Base-by-base conservation (phyloP, 176 grass and related monocot species). In the Oryza nivara region DNA sequence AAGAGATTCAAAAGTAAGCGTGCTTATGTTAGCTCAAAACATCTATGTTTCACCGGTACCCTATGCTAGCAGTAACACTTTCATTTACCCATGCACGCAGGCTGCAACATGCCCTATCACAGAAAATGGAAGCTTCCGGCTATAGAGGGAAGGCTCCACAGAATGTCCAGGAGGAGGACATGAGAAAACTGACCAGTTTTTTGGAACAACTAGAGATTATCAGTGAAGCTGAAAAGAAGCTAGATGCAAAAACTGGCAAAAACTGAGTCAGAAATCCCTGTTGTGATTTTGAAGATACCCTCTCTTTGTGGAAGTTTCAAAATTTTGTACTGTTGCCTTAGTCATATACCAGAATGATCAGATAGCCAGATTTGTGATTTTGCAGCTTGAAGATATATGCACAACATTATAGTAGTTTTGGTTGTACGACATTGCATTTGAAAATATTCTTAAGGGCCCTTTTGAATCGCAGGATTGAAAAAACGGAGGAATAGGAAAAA, bases 151-250 rank as follows among this genome's bases (percentile, higher is more conserved):
- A 92, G 80, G 93, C 88, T 43, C 90, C 93, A 46, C 80, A 43
- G 36, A 91, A 8, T 35, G 68, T 89, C 14, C 88, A 96, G 70
- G 86, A 91, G 71, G 93, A 96, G 25, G 90, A 92, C 49, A 78
- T 84, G 61, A 91, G 68, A 34, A 96, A 87, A 79, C 85, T 96
- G n/a, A 86, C 73, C 69, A 34, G 83, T 65, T 70, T 91, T 26
- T 46, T 95, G 67, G 86, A 95, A 75, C 88, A 95, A 56, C 83
- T 92, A 23, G 83, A 73, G 75, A 76, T 96, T 40, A 90, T 96
- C 66, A 80, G 72, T 44, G 88, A 92, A 82, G 90, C 88, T 11
- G 90, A 96, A 85, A 81, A 82, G 78, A 91, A 91, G 70, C 38
- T 90, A 68, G 89, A 92, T 32, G 81, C 58, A 20, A 67, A 74